Evolutionary conservation across 2,329 filamentous ascomycete species (phyloP).

Genomic region (Aspergillus pseudonomiae): DNA sequence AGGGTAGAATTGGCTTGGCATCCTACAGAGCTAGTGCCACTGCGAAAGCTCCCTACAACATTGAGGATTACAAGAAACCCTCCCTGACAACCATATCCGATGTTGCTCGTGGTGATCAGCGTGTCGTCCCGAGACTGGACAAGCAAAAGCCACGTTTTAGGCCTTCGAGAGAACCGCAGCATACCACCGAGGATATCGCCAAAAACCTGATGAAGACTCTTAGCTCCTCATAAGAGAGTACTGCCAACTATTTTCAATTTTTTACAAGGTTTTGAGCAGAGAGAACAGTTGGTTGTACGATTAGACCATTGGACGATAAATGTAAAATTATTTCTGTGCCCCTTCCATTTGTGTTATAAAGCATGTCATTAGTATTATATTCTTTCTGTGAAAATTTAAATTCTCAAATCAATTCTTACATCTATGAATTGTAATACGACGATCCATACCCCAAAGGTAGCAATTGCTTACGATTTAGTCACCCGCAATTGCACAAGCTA

Average conservation of each 20-base stretch:
- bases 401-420: neutral
- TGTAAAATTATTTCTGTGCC: conserved; percentile 33
- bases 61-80: conserved; percentile 39
- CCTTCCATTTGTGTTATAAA: conserved; percentile 33
- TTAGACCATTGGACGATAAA: conserved; percentile 33
- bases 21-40: conserved; percentile 37
- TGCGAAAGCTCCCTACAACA: conserved; percentile 38
- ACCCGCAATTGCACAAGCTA: neutral
- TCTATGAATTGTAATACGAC: neutral
- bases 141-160: conserved; percentile 24
- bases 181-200: conserved; percentile 33
- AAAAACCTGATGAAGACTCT: conserved; percentile 36
- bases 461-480: neutral
- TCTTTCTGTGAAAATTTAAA: conserved; percentile 7
- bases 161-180: conserved; percentile 14
- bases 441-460: neutral
- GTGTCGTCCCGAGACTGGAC: conserved; percentile 37
- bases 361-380: conserved; percentile 10
- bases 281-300: conserved; percentile 34
- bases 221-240: conserved; percentile 20
- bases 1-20: conserved; percentile 47
- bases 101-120: conserved; percentile 26
- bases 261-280: conserved; percentile 10
- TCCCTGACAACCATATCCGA: conserved; percentile 30
- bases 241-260: conserved; percentile 1